Evolutionary conservation across 345 rosid genomes (phyloP).

Genomic region (Euphorbia tirucalli): DNA sequence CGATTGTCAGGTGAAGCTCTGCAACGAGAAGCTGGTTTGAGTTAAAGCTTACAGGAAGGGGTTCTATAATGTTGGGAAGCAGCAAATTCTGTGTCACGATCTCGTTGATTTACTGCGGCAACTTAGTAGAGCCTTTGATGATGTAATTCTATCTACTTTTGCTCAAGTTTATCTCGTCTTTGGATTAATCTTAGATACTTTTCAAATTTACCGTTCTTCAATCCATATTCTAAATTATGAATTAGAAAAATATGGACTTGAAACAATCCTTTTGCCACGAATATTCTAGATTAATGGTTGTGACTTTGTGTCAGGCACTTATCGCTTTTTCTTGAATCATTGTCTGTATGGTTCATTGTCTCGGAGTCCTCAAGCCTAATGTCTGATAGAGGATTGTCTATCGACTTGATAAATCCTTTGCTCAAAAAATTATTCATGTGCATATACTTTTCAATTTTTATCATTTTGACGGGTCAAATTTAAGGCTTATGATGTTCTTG

Average conservation of each 20-base stretch:
- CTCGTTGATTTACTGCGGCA: slow-evolving; percentile 92
- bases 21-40: slow-evolving; percentile 85
- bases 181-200: neutral
- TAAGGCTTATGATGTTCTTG: no score
- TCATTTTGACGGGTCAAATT: no score
- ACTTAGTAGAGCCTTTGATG: slow-evolving; percentile 84
- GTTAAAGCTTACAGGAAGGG: slow-evolving; percentile 83
- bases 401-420: slow-evolving; percentile 3
- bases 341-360: neutral
- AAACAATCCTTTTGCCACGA: neutral
- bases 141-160: slow-evolving; percentile 42
- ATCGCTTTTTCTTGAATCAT: neutral
- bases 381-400: neutral
- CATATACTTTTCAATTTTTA: no score
- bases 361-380: neutral
- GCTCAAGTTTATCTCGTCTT: neutral
- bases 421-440: no score
- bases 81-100: slow-evolving; percentile 66
- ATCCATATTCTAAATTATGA: neutral
- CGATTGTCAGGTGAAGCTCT: slow-evolving; percentile 71
- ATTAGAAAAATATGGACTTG: neutral
- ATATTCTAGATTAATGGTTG: neutral
- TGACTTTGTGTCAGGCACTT: neutral
- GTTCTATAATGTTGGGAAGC: slow-evolving; percentile 79
- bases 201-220: neutral